Conservation (phyloP, 257 asterid genomes). For the Pogostemon cablin region DNA sequence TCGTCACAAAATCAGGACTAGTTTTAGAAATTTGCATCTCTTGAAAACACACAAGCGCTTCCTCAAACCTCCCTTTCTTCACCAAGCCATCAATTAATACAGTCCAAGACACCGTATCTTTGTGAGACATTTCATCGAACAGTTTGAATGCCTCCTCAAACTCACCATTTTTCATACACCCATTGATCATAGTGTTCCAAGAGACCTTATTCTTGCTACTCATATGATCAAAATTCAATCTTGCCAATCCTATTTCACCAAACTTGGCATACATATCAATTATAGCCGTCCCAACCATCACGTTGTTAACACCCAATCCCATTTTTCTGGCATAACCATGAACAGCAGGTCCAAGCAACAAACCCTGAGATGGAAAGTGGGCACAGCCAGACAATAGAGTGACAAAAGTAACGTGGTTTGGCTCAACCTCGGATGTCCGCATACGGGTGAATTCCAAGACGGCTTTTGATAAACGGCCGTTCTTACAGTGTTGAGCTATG, state of each 20-base stretch:
- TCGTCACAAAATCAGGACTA: conserved; percentile 69
- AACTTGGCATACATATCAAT: conserved; percentile 71
- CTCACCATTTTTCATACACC: conserved; percentile 61
- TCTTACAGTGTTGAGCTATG: conserved; percentile 64
- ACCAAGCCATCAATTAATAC: conserved; percentile 72
- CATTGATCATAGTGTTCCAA: conserved; percentile 75
- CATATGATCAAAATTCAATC: conserved; percentile 59
- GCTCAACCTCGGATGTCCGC: conserved; percentile 59
- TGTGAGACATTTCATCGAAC: conserved; percentile 75
- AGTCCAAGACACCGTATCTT: conserved; percentile 82
- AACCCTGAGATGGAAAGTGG: conserved; percentile 52
- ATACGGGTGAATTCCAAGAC: conserved; percentile 50
- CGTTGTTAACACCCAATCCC: conserved; percentile 54
- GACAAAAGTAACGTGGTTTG: conserved; percentile 61
- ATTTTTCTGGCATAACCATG: conserved; percentile 66
- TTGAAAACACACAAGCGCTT: conserved; percentile 67
- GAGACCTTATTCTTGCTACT: conserved; percentile 55
- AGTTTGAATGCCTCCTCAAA: conserved; percentile 50
- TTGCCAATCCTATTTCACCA: conserved; percentile 48
- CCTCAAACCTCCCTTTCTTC: conserved; percentile 54
- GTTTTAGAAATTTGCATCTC: conserved; percentile 59
- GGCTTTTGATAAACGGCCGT: conserved; percentile 57
- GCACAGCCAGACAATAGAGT: conserved; percentile 76
- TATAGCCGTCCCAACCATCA: conserved; percentile 73
- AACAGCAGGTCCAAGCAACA: conserved; percentile 45